Evolutionary conservation across 495 filamentous ascomycete genomes (phyloP).

Genomic region (Penicillium samsonianum): DNA sequence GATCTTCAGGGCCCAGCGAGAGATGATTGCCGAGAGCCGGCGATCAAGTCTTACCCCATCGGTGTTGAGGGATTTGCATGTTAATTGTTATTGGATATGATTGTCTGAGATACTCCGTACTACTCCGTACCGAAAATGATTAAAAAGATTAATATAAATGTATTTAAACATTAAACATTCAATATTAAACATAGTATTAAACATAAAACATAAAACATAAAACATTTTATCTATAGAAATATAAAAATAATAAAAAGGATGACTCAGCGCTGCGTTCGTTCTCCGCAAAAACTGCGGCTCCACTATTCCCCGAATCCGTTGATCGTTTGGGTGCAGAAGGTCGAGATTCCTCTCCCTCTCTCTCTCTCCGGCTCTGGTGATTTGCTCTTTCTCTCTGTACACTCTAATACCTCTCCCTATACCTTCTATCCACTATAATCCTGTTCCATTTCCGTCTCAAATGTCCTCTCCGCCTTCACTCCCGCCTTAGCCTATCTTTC

Average conservation of each 20-base stretch:
- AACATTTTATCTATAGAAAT: neutral
- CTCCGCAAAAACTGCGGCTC: conserved; percentile 37
- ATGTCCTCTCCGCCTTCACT: conserved; percentile 15
- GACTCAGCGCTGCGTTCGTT: conserved; percentile 24
- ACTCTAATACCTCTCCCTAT: neutral
- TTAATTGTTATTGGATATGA: neutral
- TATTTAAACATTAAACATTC: neutral
- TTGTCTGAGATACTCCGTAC: neutral
- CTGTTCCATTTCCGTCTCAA: conserved; percentile 10
- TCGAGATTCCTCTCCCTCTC: conserved; percentile 22
- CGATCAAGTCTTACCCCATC: conserved; percentile 18
- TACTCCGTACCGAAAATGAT: neutral
- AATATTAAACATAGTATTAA: neutral
- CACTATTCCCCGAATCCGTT: conserved; percentile 42
- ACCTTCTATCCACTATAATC: neutral
- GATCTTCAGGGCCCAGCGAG: conserved; percentile 33
- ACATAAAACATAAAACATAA: neutral
- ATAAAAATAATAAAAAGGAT: neutral
- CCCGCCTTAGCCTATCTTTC: conserved; percentile 16
- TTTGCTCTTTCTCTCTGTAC: neutral
- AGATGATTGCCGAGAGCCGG: conserved; percentile 24
- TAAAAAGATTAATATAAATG: neutral
- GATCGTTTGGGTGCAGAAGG: conserved; percentile 21
- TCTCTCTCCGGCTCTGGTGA: conserved; percentile 14
- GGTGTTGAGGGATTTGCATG: conserved; percentile 6